phyloP scores from a whole-genome alignment of 345 rosid species.

The Crucihimalaya himalaica region DNA sequence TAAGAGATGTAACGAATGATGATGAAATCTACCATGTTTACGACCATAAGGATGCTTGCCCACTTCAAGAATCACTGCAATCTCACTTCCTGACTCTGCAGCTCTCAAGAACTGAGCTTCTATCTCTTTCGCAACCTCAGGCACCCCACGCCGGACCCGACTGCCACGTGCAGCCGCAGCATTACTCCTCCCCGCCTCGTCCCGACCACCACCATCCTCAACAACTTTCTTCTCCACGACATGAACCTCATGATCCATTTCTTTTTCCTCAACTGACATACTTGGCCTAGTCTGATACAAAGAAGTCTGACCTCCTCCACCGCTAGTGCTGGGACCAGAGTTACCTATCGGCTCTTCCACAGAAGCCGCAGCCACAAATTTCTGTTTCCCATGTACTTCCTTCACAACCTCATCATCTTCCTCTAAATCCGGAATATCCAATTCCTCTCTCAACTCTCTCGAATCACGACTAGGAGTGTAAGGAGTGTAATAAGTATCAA shows the following conservation, averaged over 20 bases:
- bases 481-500: constrained; percentile 43
- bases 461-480: constrained; percentile 64
- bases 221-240: constrained; percentile 88
- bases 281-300: constrained; percentile 33
- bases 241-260: constrained; percentile 62
- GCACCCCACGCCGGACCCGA: constrained; percentile 41
- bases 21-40: constrained; percentile 55
- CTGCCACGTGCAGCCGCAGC: constrained; percentile 20
- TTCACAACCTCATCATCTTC: constrained; percentile 75
- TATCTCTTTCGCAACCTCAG: constrained; percentile 67
- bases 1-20: background rate
- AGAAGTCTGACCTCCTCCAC: constrained; percentile 30
- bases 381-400: constrained; percentile 60
- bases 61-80: constrained; percentile 82
- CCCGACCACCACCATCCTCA: constrained; percentile 45
- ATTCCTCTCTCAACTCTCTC: constrained; percentile 79
- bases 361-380: constrained; percentile 39
- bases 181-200: constrained; percentile 35
- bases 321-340: constrained; percentile 3
- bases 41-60: constrained; percentile 68
- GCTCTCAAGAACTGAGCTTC: constrained; percentile 70
- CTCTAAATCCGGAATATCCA: constrained; percentile 94
- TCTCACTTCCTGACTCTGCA: constrained; percentile 72
- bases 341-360: constrained; percentile 21
- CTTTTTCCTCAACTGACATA: constrained; percentile 46